These are phyloP conservation scores for Cyclocybe cylindracea DNA, from an alignment of 768 basidiomycete species.

Conservation along the genomic window DNA sequence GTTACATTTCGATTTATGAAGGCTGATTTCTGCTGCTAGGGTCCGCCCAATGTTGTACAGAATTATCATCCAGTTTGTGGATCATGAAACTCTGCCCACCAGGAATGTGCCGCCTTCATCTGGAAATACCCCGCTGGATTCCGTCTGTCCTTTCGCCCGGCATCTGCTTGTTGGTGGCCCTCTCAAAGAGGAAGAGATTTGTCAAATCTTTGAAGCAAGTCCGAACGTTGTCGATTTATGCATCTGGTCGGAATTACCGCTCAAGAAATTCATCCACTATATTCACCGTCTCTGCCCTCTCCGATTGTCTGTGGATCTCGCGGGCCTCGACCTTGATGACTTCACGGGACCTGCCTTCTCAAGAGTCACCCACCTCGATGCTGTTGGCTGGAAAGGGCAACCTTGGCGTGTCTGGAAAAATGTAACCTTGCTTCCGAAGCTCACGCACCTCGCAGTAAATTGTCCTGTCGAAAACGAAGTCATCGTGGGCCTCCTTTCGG, in stretches of 20 bases:
- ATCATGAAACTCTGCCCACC: no score
- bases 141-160: constrained; percentile 6
- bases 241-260: not conserved
- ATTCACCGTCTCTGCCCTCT: not conserved
- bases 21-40: no score
- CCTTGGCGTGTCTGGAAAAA: not conserved
- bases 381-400: not conserved
- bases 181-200: not conserved
- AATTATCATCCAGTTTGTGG: no score
- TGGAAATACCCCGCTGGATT: not conserved
- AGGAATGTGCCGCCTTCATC: no score
- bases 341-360: constrained; percentile 1
- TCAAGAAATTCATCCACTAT: not conserved
- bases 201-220: constrained; percentile 5
- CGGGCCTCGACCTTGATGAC: not conserved
- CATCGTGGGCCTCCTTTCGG: not conserved
- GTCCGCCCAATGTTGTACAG: no score
- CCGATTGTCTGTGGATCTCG: constrained; percentile 1
- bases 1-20: no score
- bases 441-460: constrained; percentile 11
- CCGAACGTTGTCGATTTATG: constrained; percentile 10
- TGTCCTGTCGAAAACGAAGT: not conserved
- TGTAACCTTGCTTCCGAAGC: not conserved
- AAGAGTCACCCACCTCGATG: constrained; percentile 8
- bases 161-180: constrained; percentile 13